Base-by-base conservation (phyloP, 1,284 basidiomycete species). In the Thecaphora thlaspeos region DNA sequence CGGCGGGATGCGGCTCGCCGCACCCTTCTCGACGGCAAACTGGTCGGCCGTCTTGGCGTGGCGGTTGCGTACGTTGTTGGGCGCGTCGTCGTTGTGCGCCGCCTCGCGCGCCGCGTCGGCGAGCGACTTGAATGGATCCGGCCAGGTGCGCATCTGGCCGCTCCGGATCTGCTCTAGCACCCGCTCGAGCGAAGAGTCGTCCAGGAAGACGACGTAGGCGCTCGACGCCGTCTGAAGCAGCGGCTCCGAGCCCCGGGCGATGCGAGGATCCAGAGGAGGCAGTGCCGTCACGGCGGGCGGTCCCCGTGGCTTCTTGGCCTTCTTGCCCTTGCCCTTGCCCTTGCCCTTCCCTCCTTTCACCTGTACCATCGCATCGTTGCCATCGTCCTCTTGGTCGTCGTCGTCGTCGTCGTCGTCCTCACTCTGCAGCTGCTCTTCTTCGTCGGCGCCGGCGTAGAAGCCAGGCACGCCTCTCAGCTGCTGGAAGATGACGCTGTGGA, bases 191-290 rank as follows among this genome's bases (percentile, higher is more conserved):
- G 65, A 63, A 10, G 52, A 53, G 0, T 41, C 41, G 39, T 77
- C 75, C 7, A 76, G 54, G 38, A 76, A 77, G 7, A 75, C 59
- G 23, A 77, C 37, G 38, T 77, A 73, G 8, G 74, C 74, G 2
- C 41, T 59, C 1, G 61, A 58, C 5, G 48, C 45, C 2, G 75
- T 70, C 3, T 53, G 17, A 4, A 75, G 52, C 22, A 73, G 55
- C 0, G 41, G 17, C 23, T 59, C 47, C 3, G 41, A 40, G 2
- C 44, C 55, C 23, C 38, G 41, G 10, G 50, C 50, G 24, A 30
- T 43, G 15, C 60, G 49, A 2, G 68, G 55, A 43, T 65, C 59
- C 17, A 71, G 36, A 10, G 42, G 24, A 3, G 70, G 70, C 2
- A 71, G 41, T 5, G 67, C 54, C 8, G 48, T 24, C 4, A 71